These are phyloP conservation scores for Schizochytrium sp. DNA, from an alignment of 108 stramenopile species.

Conservation along the genomic window DNA sequence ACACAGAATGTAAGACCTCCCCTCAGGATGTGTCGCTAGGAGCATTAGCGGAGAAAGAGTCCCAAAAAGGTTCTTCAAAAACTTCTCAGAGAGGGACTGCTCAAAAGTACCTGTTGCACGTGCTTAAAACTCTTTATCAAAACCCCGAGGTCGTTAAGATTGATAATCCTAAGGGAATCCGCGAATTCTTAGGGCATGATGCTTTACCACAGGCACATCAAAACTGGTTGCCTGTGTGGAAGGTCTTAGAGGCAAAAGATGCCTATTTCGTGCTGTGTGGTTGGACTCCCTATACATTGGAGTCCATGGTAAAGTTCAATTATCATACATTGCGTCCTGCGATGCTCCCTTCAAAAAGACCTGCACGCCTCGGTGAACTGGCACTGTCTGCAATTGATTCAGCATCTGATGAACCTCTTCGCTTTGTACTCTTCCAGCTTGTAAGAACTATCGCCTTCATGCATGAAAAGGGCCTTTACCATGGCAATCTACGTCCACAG, in stretches of 20 bases:
- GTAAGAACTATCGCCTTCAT: conserved; percentile 48
- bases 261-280: neutral
- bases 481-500: neutral
- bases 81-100: neutral
- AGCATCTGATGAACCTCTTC: conserved; percentile 59
- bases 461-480: conserved; percentile 44
- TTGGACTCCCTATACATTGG: conserved; percentile 41
- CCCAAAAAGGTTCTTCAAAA: no score
- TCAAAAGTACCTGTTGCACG: neutral
- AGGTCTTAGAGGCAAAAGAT: neutral
- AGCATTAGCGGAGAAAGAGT: no score
- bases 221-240: conserved; percentile 8
- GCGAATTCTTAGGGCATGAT: neutral
- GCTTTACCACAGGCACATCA: neutral
- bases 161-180: neutral
- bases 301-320: conserved; percentile 37
- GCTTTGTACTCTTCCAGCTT: conserved; percentile 68
- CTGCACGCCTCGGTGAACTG: conserved; percentile 16
- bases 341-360: neutral
- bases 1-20: no score
- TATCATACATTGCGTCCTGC: conserved; percentile 9
- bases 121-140: neutral
- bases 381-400: neutral
- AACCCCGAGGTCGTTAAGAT: neutral
- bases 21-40: no score